phyloP scores from a whole-genome alignment of 495 filamentous ascomycete species.

The Copromyces sp. region DNA sequence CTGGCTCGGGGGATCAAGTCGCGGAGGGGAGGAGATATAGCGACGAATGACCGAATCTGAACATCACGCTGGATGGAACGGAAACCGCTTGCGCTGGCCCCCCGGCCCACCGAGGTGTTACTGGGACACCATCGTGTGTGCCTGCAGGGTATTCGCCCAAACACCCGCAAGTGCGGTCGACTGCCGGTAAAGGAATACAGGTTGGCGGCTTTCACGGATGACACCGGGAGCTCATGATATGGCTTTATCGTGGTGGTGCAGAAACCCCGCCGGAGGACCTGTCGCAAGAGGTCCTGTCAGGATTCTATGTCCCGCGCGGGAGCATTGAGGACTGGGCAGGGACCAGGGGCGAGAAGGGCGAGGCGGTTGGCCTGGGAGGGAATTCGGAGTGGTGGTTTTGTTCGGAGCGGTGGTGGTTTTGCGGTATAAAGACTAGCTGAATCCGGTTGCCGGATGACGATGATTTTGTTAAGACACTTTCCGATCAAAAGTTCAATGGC shows the following conservation, averaged over 20 bases:
- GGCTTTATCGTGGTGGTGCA: constrained; percentile 4
- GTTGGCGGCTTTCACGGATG: constrained; percentile 25
- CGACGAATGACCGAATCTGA: not conserved
- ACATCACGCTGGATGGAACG: not conserved
- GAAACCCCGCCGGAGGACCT: not conserved
- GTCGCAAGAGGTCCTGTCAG: not conserved
- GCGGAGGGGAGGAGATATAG: not conserved
- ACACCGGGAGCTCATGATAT: constrained; percentile 24
- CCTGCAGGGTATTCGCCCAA: constrained; percentile 41
- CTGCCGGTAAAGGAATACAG: constrained; percentile 31
- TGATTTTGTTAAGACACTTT: not conserved
- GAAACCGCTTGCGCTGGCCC: constrained; percentile 29
- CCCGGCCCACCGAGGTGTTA: constrained; percentile 42
- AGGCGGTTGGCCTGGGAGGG: not conserved
- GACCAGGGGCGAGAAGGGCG: not conserved
- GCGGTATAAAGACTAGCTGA: not conserved
- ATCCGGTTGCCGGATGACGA: not conserved
- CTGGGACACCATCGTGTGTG: constrained; percentile 34
- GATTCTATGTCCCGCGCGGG: not conserved
- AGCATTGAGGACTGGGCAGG: not conserved
- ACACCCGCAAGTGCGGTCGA: constrained; percentile 41
- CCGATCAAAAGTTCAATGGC: not conserved
- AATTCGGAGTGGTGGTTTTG: not conserved
- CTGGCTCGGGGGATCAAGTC: not conserved
- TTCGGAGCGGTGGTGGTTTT: not conserved